These are phyloP conservation scores for Glycine tomentella DNA, from an alignment of 306 rosid genomes.

Conservation along the genomic window DNA sequence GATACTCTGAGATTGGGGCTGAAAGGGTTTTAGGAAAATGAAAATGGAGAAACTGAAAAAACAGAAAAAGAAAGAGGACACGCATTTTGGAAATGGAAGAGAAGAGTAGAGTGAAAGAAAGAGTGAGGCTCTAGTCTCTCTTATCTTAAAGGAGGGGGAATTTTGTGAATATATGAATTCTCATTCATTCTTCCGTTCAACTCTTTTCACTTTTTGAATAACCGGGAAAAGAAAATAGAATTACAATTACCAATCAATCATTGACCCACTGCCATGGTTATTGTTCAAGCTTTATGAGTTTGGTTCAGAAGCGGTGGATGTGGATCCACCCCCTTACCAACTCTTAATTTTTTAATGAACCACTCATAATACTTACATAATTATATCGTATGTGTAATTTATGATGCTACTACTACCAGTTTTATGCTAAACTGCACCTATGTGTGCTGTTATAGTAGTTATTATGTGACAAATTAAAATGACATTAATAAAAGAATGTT, in stretches of 20 bases:
- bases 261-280: not conserved
- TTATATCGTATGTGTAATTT: not conserved
- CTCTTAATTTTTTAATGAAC: not conserved
- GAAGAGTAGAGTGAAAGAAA: not conserved
- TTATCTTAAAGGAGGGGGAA: no score
- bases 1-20: slow-evolving; percentile 56
- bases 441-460: not conserved
- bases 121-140: not conserved
- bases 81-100: slow-evolving; percentile 51
- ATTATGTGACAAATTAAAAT: not conserved
- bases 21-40: slow-evolving; percentile 40
- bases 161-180: no score
- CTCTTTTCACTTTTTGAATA: not conserved
- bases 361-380: not conserved
- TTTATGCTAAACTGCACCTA: not conserved
- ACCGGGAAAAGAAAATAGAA: not conserved
- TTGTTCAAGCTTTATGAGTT: not conserved
- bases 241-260: not conserved
- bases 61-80: slow-evolving; percentile 46
- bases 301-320: no score
- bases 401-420: not conserved
- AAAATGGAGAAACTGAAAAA: slow-evolving; percentile 48
- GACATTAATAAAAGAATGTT: not conserved
- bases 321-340: slow-evolving; percentile 29
- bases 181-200: not conserved